Base-by-base conservation (phyloP, 495 filamentous ascomycete genomes). In the Penicillium argentinense region DNA sequence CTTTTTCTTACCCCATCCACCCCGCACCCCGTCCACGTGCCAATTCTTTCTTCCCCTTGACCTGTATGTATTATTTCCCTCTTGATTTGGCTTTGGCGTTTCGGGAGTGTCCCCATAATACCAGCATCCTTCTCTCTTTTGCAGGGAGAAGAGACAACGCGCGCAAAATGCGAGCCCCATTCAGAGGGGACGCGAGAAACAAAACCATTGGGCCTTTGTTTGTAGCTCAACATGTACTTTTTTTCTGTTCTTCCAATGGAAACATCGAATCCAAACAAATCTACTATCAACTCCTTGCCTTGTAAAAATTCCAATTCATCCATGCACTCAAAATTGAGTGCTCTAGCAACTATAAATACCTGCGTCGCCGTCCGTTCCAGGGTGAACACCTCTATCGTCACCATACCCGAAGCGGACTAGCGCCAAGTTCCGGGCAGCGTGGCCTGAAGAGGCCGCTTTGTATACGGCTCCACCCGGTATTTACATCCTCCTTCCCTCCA, bases 361-460 rank as follows among this genome's bases (percentile, higher is more conserved):
- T 36, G 18, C 17, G 28, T n/a, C 9, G 4, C 13, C 9, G 28
- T 30, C 28, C 28, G 33, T 36, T 36, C 33, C 33, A 36, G 33
- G 33, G 33, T 36, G 17, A 36, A 36, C 33, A 49, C 17, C 22
- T 27, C 37, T 69, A 61, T 57, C 64, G 66, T 69, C 66, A 69
- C 62, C 54, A 56, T 39, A 17, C 64, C 63, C 16, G 29, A 61
- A 42, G 1, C 2, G 59, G 68, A 46, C 51, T 69, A 69, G 66
- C 49, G 63, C 14, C 23, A 30, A 63, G 64, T 69, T 72, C 57
- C 60, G 65, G 64, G 54, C 45, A 72, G 67, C 66, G 68, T 72
- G 68, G 64, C 68, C 68, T 72, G 66, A 69, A 69, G 60, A 51
- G 51, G 49, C 42, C 24, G 45, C 45, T 62, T 53, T 57, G 49